Evolutionary conservation across 257 asterid species (phyloP), one percentile per base, ranked within the genome.

Genomic region (Echites panduratus): DNA sequence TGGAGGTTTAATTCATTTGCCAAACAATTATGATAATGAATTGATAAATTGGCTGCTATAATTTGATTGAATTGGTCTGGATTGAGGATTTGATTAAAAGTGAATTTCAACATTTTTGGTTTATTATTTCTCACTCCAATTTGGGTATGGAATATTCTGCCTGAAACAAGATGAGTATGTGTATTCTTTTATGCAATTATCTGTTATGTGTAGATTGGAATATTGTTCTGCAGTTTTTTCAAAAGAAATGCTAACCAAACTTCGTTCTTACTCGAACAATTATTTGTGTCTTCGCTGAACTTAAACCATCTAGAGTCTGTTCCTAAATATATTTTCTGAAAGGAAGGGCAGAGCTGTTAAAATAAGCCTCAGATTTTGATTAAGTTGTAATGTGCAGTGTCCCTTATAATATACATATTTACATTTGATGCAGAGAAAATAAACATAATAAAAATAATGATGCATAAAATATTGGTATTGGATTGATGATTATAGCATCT

Each of bases 401-500:
- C 16, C 44, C 49, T 17, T 19, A 38, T 35, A 5, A 53, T 53
- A 7, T 53, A 19, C 2, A 19, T 38, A 20, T 10, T 38, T 19
- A 48, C 40, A 9, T 38, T 38, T 20, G 49, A 38, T 38, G 69
- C 17, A 0, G 7, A 1, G 17, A 2, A 13, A 19, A 64, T 9
- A 5, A 38, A 12, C 13, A 38, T 7, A 35, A 19, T 38, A 35
- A 17, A 14, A 11, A 41, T 9, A 54, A 3, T 38, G 24, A 45
- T n/a, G 19, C 50, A 26, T 5, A 12, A 66, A 63, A 71, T 26
- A 35, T 5, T 64, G 49, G 49, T 19, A 19, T 4, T 38, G 7
- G n/a, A 43, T 58, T 64, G 59, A 71, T 77, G 27, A 45, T 76
- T 76, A 47, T 50, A 29, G 20, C 20, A 38, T 38, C 11, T 27